Conservation (phyloP, 208 protist species). For the Phytomonas sp. region DNA sequence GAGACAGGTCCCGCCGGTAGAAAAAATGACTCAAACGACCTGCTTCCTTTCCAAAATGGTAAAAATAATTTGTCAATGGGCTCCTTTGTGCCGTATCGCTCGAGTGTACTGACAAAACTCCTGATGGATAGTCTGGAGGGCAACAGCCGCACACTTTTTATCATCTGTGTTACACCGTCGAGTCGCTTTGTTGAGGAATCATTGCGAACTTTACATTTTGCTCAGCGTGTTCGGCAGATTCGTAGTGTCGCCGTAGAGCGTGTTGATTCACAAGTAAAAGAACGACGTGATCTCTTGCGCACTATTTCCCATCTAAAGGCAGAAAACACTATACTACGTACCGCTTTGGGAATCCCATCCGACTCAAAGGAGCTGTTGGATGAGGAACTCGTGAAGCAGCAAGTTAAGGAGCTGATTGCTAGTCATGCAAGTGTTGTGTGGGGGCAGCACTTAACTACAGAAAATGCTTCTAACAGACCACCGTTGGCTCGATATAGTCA, state of each 20-base stretch:
- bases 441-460: background rate
- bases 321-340: constrained; percentile 56
- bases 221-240: constrained; percentile 64
- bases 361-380: constrained; percentile 3
- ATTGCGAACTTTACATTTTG: constrained; percentile 72
- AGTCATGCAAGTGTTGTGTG: background rate
- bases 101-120: constrained; percentile 76
- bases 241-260: constrained; percentile 32
- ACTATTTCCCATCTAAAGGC: constrained; percentile 21
- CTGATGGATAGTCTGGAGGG: constrained; percentile 84
- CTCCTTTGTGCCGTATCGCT: constrained; percentile 81
- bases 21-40: background rate
- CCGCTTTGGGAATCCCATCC: background rate
- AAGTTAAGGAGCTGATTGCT: constrained; percentile 12
- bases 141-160: constrained; percentile 52
- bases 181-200: constrained; percentile 67
- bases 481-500: background rate
- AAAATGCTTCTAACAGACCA: background rate
- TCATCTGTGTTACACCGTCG: constrained; percentile 80
- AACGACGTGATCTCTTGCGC: constrained; percentile 38
- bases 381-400: constrained; percentile 11
- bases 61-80: constrained; percentile 2
- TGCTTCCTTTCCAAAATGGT: background rate
- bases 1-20: background rate
- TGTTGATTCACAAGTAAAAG: constrained; percentile 53